Evolutionary conservation across 1,139 yeast genomes (phyloP), one percentile per base, ranked within the genome.

Genomic region (Starmera stellimalicola): DNA sequence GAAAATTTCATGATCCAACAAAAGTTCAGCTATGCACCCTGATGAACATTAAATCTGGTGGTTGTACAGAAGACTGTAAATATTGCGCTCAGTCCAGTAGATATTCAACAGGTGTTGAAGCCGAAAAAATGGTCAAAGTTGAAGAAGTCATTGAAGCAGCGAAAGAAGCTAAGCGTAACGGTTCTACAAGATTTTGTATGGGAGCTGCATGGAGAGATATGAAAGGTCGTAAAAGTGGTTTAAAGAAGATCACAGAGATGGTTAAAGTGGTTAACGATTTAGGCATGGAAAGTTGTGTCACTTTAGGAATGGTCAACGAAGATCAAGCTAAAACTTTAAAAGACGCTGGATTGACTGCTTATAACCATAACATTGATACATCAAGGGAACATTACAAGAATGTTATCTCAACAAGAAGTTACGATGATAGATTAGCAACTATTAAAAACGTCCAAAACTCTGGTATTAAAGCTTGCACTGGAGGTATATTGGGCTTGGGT

Each of bases 191-290:
- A 40, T 81, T 81, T 50, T 81, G 94, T 51, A 74, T 81, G 78
- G 94, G 93, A 29, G 85, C 91, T 10, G 94, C 93, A 2, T 82
- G 91, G 91, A 67, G 94, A 51, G 91, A 80, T 41, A 81, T 82
- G 93, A 62, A 65, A 31, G 93, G 93, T 8, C 63, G 93, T 33
- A 81, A 79, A 51, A 69, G 76, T 17, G 85, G 81, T 0, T 53
- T 81, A 41, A 71, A 67, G 41, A 70, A 64, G 44, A 77, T 81
- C 37, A 62, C 74, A 15, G 70, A 73, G 35, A 80, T 81, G 91
- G 78, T 81, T 17, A 54, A 62, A 18, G 70, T 62, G 37, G 78
- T 81, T 35, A 76, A 78, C 46, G 79, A 73, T 26, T 57, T 81
- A 54, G 75, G 77, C 0, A 62, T 82, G 72, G 93, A 81, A 52